phyloP scores from a whole-genome alignment of 2,329 filamentous ascomycete species.

The Hypocreales sp. region DNA sequence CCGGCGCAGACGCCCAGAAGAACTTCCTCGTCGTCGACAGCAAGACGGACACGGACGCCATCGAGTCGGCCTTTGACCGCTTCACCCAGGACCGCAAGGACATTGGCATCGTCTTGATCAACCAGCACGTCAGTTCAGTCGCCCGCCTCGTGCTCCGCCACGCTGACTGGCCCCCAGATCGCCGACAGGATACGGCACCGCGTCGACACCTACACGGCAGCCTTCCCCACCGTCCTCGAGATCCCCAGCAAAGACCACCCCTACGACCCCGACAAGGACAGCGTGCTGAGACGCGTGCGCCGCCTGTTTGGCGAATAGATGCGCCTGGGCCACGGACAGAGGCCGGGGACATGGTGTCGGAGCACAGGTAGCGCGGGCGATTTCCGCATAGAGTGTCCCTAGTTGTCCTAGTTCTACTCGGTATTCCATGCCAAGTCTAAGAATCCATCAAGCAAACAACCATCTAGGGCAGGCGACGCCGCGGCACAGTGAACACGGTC shows the following conservation, averaged over 20 bases:
- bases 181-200: constrained; percentile 85
- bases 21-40: constrained; percentile 94
- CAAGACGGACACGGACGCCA: constrained; percentile 79
- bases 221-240: constrained; percentile 91
- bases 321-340: not conserved
- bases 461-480: no score
- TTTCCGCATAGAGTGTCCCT: no score
- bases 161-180: constrained; percentile 41
- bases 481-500: no score
- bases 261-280: constrained; percentile 98
- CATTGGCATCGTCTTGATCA: constrained; percentile 92
- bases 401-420: no score
- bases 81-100: constrained; percentile 89
- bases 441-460: no score
- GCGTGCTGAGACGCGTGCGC: constrained; percentile 75
- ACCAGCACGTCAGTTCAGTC: constrained; percentile 68
- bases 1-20: constrained; percentile 78
- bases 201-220: constrained; percentile 82
- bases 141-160: not conserved
- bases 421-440: no score
- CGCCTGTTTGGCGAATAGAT: constrained; percentile 51
- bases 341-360: no score
- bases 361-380: no score
- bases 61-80: constrained; percentile 78
- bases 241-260: constrained; percentile 98